Evolutionary conservation across 2,329 filamentous ascomycete species (phyloP).

Genomic region (Pseudocercospora fijiensis): DNA sequence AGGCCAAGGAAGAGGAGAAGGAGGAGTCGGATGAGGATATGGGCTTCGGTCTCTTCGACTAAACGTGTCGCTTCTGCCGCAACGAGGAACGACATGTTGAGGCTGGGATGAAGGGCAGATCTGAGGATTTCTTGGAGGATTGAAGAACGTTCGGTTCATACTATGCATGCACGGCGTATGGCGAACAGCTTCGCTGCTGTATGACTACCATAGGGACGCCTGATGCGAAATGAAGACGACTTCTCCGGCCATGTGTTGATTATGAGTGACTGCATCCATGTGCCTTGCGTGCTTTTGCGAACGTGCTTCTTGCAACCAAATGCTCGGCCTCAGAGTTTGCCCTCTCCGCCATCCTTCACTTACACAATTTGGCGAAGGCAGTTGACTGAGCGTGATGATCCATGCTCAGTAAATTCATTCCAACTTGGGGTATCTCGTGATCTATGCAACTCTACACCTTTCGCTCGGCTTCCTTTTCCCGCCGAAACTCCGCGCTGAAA

Average conservation of each 20-base stretch:
- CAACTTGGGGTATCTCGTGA: conserved; percentile 24
- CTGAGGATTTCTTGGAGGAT: not conserved
- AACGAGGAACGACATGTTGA: conserved; percentile 5
- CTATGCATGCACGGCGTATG: not conserved
- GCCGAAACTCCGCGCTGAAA: conserved; percentile 24
- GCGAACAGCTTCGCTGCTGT: conserved; percentile 3
- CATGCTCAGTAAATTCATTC: not conserved
- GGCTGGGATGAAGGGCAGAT: not conserved
- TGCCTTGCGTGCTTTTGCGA: not conserved
- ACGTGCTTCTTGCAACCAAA: not conserved
- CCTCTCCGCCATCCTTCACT: no score
- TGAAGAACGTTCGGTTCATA: not conserved
- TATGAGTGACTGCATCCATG: no score
- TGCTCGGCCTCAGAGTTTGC: no score
- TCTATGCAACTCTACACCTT: conserved; percentile 21
- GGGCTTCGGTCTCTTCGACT: conserved; percentile 72
- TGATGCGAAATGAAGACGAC: conserved; percentile 8
- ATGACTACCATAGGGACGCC: conserved; percentile 1
- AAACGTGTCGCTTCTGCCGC: conserved; percentile 37
- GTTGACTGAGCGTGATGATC: not conserved
- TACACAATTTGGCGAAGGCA: not conserved
- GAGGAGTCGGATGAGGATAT: conserved; percentile 71
- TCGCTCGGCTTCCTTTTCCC: conserved; percentile 8
- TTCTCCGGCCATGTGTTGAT: not conserved
- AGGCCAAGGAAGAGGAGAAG: conserved; percentile 73